Evolutionary conservation across 495 filamentous ascomycete species (phyloP), one percentile per base, ranked within the genome.

Genomic region (Amphirosellinia nigrospora): DNA sequence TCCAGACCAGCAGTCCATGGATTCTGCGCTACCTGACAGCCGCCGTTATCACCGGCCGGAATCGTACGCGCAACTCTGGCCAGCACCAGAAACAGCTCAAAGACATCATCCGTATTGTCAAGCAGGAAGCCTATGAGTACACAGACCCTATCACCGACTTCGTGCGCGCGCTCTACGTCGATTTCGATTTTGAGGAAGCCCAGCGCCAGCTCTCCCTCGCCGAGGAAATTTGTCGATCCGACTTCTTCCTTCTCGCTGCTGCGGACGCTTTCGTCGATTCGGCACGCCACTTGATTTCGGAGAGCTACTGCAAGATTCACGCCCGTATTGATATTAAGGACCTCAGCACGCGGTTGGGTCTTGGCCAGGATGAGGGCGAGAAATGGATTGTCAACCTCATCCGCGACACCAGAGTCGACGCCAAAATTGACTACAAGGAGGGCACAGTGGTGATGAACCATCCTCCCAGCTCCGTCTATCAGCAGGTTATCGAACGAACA

Each of bases 351-450:
- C 89, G 94, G 71, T 86, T 99, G 62, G 96, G 96, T 69, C 84
- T 99, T 70, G 92, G 89, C 76, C 89, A 93, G 75, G 94, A 97
- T 75, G 96, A 97, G 74, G 96, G 96, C 72, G 96, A 99, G 89
- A 98, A 98, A 86, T 98, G 96, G 96, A 99, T 99, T 73, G 96
- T 99, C 70, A 99, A 99, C 84, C 88, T 98, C 53, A 99, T 99
- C 83, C 90, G 96, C 69, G 96, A 99, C 79, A 99, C 96, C 3
- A 87, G 96, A 62, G 93, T 99, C 48, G 96, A 99, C 75, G 96
- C 96, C 71, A 99, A 99, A 88, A 96, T 99, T 73, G 96, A 99
- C 81, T 98, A 97, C 83, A 92, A 98, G 85, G 93, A 94, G 83
- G 96, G 96, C 73, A 99, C 96, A 48, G 96, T 99, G 34, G 89